Percentiles rank a stretch among this genome's conserved stretches.
Conservation (phyloP, 495 filamentous ascomycete species). For the Aspergillus haitiensis region DNA sequence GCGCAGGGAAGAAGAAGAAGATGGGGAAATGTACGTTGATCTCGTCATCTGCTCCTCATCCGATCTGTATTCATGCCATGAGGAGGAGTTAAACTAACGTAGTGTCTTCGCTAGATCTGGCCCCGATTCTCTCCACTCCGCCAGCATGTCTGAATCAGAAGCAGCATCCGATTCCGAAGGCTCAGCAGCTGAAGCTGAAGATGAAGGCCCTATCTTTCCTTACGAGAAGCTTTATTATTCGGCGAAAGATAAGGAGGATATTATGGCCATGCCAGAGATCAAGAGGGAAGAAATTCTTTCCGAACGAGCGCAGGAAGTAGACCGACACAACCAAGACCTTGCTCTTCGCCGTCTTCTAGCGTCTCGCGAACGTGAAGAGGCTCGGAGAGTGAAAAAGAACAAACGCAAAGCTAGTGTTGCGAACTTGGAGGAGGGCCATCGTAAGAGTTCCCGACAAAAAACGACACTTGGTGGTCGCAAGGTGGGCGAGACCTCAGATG, state of each 20-base stretch:
- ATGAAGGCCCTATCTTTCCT: conserved; percentile 72
- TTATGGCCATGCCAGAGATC: conserved; percentile 86
- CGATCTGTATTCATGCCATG: not conserved
- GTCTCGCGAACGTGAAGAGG: conserved; percentile 62
- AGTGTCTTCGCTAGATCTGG: conserved; percentile 52
- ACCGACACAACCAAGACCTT: conserved; percentile 76
- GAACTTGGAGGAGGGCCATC: conserved; percentile 68
- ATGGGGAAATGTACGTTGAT: conserved; percentile 79
- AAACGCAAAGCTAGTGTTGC: conserved; percentile 79
- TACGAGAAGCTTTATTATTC: conserved; percentile 85
- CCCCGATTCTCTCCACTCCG: conserved; percentile 72
- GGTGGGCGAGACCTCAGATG: conserved; percentile 72
- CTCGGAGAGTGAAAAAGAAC: conserved; percentile 60
- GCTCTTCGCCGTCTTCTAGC: conserved; percentile 79
- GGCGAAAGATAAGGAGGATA: conserved; percentile 73
- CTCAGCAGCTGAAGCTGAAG: conserved; percentile 49
- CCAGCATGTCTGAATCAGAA: conserved; percentile 87
- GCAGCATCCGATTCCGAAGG: conserved; percentile 65
- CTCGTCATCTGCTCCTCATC: not conserved
- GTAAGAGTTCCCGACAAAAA: conserved; percentile 81
- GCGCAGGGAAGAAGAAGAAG: conserved; percentile 59
- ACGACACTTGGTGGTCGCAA: conserved; percentile 74
- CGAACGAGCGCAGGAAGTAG: conserved; percentile 78
- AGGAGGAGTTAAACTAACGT: conserved; percentile 17
- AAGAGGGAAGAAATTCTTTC: conserved; percentile 87